Percentiles rank a stretch among this genome's conserved stretches.
Evolutionary conservation across 2,329 filamentous ascomycete genomes (phyloP).

Genomic region (Talaromyces sp.): DNA sequence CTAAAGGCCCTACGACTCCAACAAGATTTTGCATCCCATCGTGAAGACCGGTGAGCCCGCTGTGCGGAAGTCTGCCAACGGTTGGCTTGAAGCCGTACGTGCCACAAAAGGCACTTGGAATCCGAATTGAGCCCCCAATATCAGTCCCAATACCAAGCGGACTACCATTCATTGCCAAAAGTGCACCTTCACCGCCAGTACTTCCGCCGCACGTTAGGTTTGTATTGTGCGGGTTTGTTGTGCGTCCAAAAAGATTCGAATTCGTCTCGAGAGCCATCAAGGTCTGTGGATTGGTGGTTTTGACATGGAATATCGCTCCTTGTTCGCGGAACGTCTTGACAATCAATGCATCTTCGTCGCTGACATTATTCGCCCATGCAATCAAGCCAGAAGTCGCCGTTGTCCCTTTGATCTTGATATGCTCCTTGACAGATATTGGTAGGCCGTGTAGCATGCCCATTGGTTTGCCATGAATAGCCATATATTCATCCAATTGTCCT

Average conservation of each 20-base stretch:
- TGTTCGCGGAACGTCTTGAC: constrained; percentile 14
- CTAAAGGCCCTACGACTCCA: constrained; percentile 29
- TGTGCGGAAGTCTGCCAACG: constrained; percentile 21
- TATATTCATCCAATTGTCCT: constrained; percentile 34
- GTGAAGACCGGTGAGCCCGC: constrained; percentile 9
- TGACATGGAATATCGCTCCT: constrained; percentile 12
- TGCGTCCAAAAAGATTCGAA: constrained; percentile 44
- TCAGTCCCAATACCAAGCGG: constrained; percentile 62
- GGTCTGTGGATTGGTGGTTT: constrained; percentile 8
- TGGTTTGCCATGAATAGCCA: constrained; percentile 26
- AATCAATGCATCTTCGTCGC: constrained; percentile 21
- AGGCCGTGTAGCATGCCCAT: constrained; percentile 41
- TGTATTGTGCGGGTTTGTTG: constrained; percentile 39
- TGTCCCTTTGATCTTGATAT: constrained; percentile 49
- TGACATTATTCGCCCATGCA: constrained; percentile 7
- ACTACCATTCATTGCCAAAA: constrained; percentile 60
- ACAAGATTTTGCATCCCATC: constrained; percentile 24
- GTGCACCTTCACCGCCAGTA: constrained; percentile 54
- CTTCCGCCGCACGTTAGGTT: constrained; percentile 34
- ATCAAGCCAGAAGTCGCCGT: constrained; percentile 39
- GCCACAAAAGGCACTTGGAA: constrained; percentile 25
- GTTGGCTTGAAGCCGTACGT: constrained; percentile 26
- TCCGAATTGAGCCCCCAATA: constrained; percentile 45
- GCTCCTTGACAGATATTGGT: constrained; percentile 52
- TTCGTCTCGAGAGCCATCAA: constrained; percentile 11